Evolutionary conservation across 176 grass and related monocot species (phyloP).

Genomic region (Oryza punctata): DNA sequence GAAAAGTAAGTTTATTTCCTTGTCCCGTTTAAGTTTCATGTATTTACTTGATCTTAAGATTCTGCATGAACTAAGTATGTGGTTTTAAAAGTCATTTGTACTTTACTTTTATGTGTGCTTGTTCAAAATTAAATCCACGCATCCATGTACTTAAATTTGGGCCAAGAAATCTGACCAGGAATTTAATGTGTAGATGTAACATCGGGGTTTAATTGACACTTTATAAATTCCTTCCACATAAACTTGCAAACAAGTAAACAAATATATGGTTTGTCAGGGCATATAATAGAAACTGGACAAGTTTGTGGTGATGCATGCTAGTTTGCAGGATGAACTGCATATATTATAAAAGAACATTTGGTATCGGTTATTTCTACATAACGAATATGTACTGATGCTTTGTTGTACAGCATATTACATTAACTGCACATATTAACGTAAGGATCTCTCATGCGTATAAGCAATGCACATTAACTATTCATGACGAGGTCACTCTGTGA

Average conservation of each 20-base stretch:
- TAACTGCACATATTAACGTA: not conserved
- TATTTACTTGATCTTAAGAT: not conserved
- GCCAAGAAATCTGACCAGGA: not conserved
- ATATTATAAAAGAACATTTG: not conserved
- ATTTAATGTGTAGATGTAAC: not conserved
- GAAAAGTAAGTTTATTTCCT: slow-evolving; percentile 53
- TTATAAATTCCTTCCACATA: not conserved
- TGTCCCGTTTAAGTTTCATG: not conserved
- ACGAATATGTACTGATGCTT: not conserved
- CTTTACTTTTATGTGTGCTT: not conserved
- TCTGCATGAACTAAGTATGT: not conserved
- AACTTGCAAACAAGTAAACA: too few relatives aligned
- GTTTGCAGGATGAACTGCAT: too few relatives aligned
- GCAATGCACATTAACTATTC: too few relatives aligned
- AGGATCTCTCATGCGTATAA: too few relatives aligned
- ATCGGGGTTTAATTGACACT: not conserved
- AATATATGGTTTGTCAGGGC: not conserved
- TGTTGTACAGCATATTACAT: too few relatives aligned
- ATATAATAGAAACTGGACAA: not conserved
- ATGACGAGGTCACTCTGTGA: too few relatives aligned
- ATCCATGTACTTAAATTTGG: not conserved
- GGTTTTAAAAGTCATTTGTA: not conserved
- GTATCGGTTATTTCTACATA: not conserved
- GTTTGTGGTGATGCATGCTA: too few relatives aligned
- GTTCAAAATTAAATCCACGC: too few relatives aligned